These are phyloP conservation scores for Naganishia cerealis DNA, from an alignment of 1,284 basidiomycete genomes.

Conservation along the genomic window DNA sequence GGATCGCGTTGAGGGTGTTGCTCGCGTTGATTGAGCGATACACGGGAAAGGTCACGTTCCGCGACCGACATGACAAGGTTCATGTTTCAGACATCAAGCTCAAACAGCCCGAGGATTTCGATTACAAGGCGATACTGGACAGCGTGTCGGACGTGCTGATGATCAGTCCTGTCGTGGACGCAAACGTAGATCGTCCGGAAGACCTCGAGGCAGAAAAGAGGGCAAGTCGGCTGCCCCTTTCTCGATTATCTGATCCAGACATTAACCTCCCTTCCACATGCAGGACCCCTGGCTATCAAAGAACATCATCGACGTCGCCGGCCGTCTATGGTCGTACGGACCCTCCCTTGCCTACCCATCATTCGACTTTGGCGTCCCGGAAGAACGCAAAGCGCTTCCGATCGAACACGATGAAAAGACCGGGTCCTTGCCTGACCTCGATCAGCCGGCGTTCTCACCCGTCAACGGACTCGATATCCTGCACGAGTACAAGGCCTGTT, in stretches of 20 bases:
- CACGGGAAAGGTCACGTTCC: conserved; percentile 1
- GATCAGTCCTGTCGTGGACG: conserved; percentile 28
- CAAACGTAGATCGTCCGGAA: conserved; percentile 10
- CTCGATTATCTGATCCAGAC: not conserved
- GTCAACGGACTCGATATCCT: conserved; percentile 19
- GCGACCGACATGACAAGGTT: not conserved
- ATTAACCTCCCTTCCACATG: not conserved
- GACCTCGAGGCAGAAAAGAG: conserved; percentile 3
- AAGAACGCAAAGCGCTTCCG: not conserved
- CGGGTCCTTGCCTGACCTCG: not conserved
- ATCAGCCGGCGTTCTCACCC: conserved; percentile 11
- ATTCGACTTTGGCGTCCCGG: conserved; percentile 21
- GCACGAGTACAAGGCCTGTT: not conserved
- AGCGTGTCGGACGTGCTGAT: conserved; percentile 19
- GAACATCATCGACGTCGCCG: not conserved
- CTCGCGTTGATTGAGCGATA: conserved; percentile 8
- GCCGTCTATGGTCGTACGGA: conserved; percentile 23
- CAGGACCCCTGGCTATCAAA: conserved; percentile 28
- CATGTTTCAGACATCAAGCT: not conserved
- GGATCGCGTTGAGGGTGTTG: conserved; percentile 22
- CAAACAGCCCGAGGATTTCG: not conserved
- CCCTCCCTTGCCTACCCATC: conserved; percentile 14
- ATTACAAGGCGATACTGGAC: conserved; percentile 21
- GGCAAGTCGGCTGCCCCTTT: not conserved
- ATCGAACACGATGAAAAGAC: not conserved